A percentile compares a stretch with the other conserved stretches of the same genome.
Conservation (phyloP, 2,329 filamentous ascomycete genomes). For the Fusarium sp. region DNA sequence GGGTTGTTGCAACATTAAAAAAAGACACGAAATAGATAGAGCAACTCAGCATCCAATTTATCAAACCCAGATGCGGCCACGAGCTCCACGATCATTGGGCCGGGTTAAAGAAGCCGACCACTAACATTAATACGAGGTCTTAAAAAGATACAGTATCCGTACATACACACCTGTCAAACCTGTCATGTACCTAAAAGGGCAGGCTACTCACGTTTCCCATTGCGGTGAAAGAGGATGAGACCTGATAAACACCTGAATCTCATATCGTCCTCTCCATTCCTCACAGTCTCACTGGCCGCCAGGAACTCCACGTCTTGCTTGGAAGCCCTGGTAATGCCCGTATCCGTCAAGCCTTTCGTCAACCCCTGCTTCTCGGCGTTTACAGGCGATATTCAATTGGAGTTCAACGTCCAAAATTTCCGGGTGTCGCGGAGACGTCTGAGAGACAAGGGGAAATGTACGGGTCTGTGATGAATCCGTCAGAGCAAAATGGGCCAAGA, state of each 20-base stretch:
- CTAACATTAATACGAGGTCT: constrained; percentile 22
- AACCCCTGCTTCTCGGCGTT: constrained; percentile 30
- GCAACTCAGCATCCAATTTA: neutral
- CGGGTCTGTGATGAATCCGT: constrained; percentile 14
- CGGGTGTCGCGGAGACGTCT: constrained; percentile 12
- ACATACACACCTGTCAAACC: neutral
- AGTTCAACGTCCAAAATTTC: neutral
- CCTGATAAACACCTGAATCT: neutral
- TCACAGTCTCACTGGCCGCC: neutral
- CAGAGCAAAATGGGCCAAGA: constrained; percentile 18
- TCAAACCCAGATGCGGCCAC: constrained; percentile 25
- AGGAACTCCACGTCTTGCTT: constrained; percentile 5
- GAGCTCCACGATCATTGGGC: constrained; percentile 21
- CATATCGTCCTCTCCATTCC: constrained; percentile 13
- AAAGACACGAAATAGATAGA: neutral
- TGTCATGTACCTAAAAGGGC: neutral
- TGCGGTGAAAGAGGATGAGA: neutral
- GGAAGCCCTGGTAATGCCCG: neutral
- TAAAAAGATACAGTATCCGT: neutral
- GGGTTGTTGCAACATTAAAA: neutral
- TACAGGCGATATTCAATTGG: constrained; percentile 27
- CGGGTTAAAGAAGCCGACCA: constrained; percentile 4
- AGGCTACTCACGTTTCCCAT: neutral
- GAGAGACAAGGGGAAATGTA: neutral
- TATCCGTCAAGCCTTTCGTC: constrained; percentile 19